Conservation (phyloP, 1,284 basidiomycete genomes). For the Ceratorhiza oryzae-sativae region DNA sequence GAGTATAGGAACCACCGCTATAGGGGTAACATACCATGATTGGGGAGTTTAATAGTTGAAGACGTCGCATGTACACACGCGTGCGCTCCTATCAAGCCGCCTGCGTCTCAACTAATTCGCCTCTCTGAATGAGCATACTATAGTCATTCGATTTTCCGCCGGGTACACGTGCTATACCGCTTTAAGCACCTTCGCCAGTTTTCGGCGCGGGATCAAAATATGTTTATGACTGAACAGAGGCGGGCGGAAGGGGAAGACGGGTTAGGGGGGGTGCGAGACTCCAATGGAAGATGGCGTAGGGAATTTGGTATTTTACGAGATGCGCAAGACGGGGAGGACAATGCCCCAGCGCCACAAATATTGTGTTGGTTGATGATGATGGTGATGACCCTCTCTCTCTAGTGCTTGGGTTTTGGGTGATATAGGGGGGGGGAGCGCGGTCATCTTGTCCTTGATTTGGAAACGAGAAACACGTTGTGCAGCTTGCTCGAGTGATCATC, state of each 20-base stretch:
- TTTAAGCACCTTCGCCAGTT: not conserved
- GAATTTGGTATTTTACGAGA: not conserved
- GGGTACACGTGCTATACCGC: not conserved
- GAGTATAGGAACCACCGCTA: not conserved
- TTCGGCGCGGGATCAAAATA: slow-evolving; percentile 13
- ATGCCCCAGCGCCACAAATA: slow-evolving; percentile 6
- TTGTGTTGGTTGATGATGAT: not conserved
- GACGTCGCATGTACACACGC: too few relatives aligned
- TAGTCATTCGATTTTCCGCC: slow-evolving; percentile 15
- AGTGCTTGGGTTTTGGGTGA: too few relatives aligned
- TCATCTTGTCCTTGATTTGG: not conserved
- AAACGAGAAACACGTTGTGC: slow-evolving; percentile 13
- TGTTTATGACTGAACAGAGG: not conserved
- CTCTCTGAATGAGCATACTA: not conserved
- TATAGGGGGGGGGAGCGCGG: not conserved
- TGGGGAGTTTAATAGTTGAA: too few relatives aligned
- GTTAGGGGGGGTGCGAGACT: not conserved
- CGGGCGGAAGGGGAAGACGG: not conserved
- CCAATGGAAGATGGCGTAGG: not conserved
- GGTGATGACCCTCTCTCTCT: slow-evolving; percentile 1
- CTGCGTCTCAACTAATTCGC: not conserved
- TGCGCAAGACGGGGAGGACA: not conserved
- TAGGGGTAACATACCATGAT: not conserved
- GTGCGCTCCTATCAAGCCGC: too few relatives aligned
- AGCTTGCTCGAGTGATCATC: not conserved